phyloP scores from a whole-genome alignment of 495 filamentous ascomycete genomes.

The Penicillium ucsense region DNA sequence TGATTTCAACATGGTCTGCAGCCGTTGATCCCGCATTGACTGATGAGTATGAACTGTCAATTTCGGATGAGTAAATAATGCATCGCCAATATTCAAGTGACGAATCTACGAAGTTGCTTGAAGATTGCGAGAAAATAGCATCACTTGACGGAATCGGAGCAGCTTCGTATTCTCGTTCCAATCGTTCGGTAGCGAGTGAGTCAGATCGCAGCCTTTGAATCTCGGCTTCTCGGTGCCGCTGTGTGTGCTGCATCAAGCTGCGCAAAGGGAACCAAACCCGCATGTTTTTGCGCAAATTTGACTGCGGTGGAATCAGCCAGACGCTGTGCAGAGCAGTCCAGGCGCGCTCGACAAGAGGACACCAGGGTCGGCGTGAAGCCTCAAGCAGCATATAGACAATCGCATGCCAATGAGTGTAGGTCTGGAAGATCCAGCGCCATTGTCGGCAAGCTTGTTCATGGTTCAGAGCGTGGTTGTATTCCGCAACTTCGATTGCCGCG shows the following conservation, averaged over 20 bases:
- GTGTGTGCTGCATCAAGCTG: slow-evolving; percentile 36
- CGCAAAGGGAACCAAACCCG: slow-evolving; percentile 46
- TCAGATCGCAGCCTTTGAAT: slow-evolving; percentile 26
- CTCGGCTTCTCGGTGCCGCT: slow-evolving; percentile 30
- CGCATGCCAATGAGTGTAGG: slow-evolving; percentile 53
- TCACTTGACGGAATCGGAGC: slow-evolving; percentile 23
- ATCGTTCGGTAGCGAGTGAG: slow-evolving; percentile 11
- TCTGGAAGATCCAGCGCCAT: slow-evolving; percentile 53
- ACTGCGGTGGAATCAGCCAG: slow-evolving; percentile 35
- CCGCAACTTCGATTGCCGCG: slow-evolving; percentile 42
- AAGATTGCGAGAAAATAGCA: slow-evolving; percentile 17
- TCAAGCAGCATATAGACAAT: slow-evolving; percentile 46
- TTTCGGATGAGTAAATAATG: too few relatives aligned
- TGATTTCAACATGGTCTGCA: too few relatives aligned
- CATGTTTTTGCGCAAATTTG: slow-evolving; percentile 25
- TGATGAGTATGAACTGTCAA: too few relatives aligned
- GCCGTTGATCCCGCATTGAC: too few relatives aligned
- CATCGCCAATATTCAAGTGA: slow-evolving; percentile 30
- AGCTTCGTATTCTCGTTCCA: slow-evolving; percentile 23
- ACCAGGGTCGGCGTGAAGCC: slow-evolving; percentile 39
- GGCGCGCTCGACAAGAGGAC: slow-evolving; percentile 41
- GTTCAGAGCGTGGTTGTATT: slow-evolving; percentile 46
- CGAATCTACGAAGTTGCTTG: slow-evolving; percentile 6
- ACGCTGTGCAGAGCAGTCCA: slow-evolving; percentile 43
- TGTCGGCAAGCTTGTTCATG: slow-evolving; percentile 33